Percentiles rank a stretch among this genome's conserved stretches.
These are phyloP conservation scores for Sclerotinia borealis DNA, from an alignment of 2,329 filamentous ascomycete genomes.

Conservation along the genomic window DNA sequence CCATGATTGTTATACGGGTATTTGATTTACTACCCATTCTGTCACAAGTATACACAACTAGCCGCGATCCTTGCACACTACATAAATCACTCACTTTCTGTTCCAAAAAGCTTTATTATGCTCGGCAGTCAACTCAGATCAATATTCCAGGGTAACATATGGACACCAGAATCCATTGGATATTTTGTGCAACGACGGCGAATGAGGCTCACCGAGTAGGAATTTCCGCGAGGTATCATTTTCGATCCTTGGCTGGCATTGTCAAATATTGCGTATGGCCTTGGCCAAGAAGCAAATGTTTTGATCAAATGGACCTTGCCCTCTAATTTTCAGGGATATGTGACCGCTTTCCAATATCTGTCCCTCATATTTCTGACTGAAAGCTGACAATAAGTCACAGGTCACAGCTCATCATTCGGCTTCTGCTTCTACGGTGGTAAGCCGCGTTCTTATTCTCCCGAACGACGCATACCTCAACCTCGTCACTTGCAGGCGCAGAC, in stretches of 20 bases:
- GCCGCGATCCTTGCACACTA: background rate
- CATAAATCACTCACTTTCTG: background rate
- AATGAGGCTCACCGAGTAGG: background rate
- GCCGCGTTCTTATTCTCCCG: background rate
- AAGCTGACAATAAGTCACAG: background rate
- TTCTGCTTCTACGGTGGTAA: conserved; percentile 4
- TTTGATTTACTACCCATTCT: background rate
- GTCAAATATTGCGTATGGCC: background rate
- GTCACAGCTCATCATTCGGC: background rate
- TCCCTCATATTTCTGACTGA: background rate
- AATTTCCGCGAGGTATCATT: background rate
- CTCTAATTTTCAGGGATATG: background rate
- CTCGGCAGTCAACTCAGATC: background rate
- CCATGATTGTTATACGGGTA: background rate
- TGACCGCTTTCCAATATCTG: background rate
- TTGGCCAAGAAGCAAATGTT: background rate
- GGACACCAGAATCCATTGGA: background rate
- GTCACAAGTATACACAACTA: background rate
- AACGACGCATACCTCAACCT: background rate
- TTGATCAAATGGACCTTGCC: background rate
- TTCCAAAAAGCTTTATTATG: background rate
- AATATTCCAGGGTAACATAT: background rate
- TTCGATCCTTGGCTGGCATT: background rate
- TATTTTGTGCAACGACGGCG: background rate
- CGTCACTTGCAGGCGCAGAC: conserved; percentile 11